These are phyloP conservation scores for Podila clonocystis DNA, from an alignment of 192 early-diverging fungal genomes.

Conservation along the genomic window DNA sequence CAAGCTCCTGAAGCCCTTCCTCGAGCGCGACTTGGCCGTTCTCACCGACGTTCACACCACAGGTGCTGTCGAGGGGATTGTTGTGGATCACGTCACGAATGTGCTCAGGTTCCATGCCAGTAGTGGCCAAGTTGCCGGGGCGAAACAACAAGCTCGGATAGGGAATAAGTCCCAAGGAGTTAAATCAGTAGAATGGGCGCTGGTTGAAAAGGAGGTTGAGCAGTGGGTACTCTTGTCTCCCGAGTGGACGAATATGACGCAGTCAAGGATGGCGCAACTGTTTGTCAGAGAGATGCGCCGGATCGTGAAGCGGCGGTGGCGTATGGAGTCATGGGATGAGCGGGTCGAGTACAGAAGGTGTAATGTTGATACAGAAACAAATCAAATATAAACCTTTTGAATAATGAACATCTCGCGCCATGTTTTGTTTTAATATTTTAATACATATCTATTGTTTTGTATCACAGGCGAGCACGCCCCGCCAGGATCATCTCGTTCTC, in stretches of 20 bases:
- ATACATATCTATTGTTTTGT: no score
- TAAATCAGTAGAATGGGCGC: not conserved
- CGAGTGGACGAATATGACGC: not conserved
- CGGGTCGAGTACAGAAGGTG: constrained; percentile 7
- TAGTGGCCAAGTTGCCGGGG: no score
- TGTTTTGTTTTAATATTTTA: no score
- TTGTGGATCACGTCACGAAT: constrained; percentile 17
- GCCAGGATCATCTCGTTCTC: constrained; percentile 20
- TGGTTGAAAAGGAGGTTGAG: constrained; percentile 6
- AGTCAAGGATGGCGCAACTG: constrained; percentile 2
- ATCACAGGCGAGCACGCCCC: constrained; percentile 11
- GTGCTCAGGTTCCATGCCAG: constrained; percentile 8
- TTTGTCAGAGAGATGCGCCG: constrained; percentile 32
- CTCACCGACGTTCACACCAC: constrained; percentile 4
- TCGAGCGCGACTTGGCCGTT: constrained; percentile 30
- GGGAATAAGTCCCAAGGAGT: not conserved
- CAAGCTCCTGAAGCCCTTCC: constrained; percentile 7
- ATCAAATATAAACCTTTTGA: no score
- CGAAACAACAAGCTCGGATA: not conserved
- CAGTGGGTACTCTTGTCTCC: not conserved
- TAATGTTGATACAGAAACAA: no score
- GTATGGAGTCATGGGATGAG: constrained; percentile 10
- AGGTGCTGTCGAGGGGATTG: not conserved
- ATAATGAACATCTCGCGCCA: no score
- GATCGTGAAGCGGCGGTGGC: constrained; percentile 14